These are phyloP conservation scores for Penicillium verrucosum DNA, from an alignment of 2,329 filamentous ascomycete genomes.

Conservation along the genomic window DNA sequence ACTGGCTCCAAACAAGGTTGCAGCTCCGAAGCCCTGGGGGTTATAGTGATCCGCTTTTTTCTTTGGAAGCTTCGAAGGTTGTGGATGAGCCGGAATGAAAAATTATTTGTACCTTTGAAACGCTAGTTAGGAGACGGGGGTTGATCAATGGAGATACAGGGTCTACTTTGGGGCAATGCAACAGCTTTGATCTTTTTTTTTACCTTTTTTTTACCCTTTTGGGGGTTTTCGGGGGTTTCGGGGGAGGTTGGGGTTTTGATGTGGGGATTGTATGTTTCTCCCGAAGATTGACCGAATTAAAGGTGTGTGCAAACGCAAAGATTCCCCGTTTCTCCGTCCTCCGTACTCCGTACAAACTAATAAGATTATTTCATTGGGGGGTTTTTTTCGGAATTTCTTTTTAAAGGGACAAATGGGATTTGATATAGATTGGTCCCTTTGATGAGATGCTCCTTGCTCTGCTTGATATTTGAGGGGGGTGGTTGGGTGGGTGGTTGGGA, in stretches of 20 bases:
- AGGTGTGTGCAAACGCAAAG: not conserved
- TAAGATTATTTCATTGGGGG: not conserved
- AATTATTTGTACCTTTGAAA: not conserved
- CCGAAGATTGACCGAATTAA: constrained; percentile 20
- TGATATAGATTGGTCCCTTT: constrained; percentile 6
- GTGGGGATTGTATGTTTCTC: not conserved
- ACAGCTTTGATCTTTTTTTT: not conserved
- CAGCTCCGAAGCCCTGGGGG: constrained; percentile 18
- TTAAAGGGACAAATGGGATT: constrained; percentile 1
- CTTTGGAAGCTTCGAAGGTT: constrained; percentile 2
- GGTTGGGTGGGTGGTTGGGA: constrained; percentile 9
- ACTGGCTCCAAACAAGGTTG: constrained; percentile 16
- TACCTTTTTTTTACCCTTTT: not conserved
- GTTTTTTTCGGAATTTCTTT: not conserved
- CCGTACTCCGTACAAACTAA: not conserved
- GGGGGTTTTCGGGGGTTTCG: not conserved
- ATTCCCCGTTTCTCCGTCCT: not conserved
- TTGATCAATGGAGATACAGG: not conserved
- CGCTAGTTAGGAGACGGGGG: not conserved
- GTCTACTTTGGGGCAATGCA: not conserved
- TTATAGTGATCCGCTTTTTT: constrained; percentile 9
- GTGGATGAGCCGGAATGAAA: not conserved
- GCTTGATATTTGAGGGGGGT: not conserved
- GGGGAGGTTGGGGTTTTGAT: too few species aligned
- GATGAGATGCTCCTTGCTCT: constrained; percentile 4